Evolutionary conservation across 2,329 filamentous ascomycete species (phyloP).

Genomic region (Fusarium solani-melongenae): DNA sequence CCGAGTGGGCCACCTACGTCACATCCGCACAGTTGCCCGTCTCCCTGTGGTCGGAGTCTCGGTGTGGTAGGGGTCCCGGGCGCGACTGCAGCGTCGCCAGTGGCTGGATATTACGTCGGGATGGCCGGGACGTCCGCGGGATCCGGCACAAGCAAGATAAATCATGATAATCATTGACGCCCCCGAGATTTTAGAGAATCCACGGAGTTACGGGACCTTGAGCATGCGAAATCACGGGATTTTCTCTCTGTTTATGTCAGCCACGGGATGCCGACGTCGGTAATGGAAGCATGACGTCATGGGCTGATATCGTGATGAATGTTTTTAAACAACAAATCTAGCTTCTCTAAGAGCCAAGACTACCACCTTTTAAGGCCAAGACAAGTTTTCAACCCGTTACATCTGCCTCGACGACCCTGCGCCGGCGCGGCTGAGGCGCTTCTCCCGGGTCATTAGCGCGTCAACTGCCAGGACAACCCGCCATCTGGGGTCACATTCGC

Average conservation of each 20-base stretch:
- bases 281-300: background rate
- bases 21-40: background rate
- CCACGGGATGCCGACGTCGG: background rate
- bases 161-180: background rate
- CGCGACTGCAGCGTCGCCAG: background rate
- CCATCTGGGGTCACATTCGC: background rate
- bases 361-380: background rate
- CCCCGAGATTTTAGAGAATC: background rate
- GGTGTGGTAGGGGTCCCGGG: background rate
- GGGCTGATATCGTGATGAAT: background rate
- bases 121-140: background rate
- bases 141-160: background rate
- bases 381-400: background rate
- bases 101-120: slow-evolving; percentile 1
- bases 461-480: background rate
- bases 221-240: background rate
- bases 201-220: background rate
- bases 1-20: slow-evolving; percentile 11
- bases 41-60: background rate
- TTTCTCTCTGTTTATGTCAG: background rate
- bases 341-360: background rate
- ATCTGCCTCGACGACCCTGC: background rate
- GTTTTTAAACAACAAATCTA: background rate
- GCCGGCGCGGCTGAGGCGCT: background rate
- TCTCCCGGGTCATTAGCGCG: background rate